phyloP scores from a whole-genome alignment of 2,329 filamentous ascomycete species.

The Gyromitra esculenta region DNA sequence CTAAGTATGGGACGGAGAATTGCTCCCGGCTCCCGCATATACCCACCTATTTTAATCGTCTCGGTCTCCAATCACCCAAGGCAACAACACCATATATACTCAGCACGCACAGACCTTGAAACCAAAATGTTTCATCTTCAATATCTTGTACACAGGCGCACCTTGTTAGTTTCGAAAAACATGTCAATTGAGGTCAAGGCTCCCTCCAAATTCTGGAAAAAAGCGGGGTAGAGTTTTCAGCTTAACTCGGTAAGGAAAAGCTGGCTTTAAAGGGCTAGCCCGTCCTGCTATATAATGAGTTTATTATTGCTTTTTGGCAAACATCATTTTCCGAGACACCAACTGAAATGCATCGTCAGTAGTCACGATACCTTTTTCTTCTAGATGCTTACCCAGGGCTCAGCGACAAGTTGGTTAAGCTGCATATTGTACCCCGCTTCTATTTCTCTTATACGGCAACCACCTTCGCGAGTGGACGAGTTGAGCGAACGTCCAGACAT shows the following conservation, averaged over 20 bases:
- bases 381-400: slow-evolving; percentile 33
- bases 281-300: slow-evolving; percentile 16
- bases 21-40: slow-evolving; percentile 16
- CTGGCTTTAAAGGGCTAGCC: slow-evolving; percentile 27
- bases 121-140: slow-evolving; percentile 9
- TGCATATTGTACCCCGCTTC: slow-evolving; percentile 52
- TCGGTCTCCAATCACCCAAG: not conserved
- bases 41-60: slow-evolving; percentile 1
- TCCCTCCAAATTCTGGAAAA: slow-evolving; percentile 11
- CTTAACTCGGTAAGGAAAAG: slow-evolving; percentile 37
- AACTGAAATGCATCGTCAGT: slow-evolving; percentile 35
- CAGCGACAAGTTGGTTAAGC: slow-evolving; percentile 38
- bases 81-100: not conserved
- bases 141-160: not conserved
- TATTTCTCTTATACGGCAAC: slow-evolving; percentile 39
- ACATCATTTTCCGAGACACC: slow-evolving; percentile 34
- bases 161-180: slow-evolving; percentile 43
- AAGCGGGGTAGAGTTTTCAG: slow-evolving; percentile 39
- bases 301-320: slow-evolving; percentile 34
- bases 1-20: not conserved
- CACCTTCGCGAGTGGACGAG: slow-evolving; percentile 27
- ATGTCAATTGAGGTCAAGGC: slow-evolving; percentile 34
- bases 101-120: slow-evolving; percentile 25
- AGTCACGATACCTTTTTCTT: slow-evolving; percentile 44
- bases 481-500: slow-evolving; percentile 9